Percentiles rank a stretch among this genome's conserved stretches.
phyloP scores from a whole-genome alignment of 345 rosid species.

The Turnera subulata region DNA sequence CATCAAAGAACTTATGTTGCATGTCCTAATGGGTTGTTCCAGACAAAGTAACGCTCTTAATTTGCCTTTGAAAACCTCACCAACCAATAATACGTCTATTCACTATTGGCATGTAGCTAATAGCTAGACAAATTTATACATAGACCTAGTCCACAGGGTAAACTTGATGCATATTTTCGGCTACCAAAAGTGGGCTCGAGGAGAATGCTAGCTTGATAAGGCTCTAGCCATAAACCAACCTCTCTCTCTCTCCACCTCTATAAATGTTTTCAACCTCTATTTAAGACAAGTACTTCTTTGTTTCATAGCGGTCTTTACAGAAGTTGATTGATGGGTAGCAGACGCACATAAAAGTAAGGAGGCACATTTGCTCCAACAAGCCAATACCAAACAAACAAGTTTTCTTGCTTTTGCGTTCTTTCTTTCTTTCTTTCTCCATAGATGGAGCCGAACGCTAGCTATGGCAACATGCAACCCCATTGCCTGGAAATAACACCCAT shows the following conservation, averaged over 20 bases:
- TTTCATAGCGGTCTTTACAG: slow-evolving; percentile 24
- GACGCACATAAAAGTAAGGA: slow-evolving; percentile 3
- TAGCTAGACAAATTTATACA: not conserved
- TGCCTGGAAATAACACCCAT: slow-evolving; percentile 40
- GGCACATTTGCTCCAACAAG: not conserved
- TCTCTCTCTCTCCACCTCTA: not conserved
- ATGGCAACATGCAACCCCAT: slow-evolving; percentile 6
- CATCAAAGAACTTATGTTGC: too few relatives aligned
- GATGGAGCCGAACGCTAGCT: slow-evolving; percentile 31
- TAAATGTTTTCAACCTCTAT: not conserved
- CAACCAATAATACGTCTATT: too few relatives aligned
- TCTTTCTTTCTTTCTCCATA: not conserved
- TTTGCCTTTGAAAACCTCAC: too few relatives aligned
- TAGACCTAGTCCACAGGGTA: not conserved
- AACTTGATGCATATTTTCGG: not conserved
- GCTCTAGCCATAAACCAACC: not conserved
- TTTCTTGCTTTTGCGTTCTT: not conserved
- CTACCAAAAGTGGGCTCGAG: too few relatives aligned
- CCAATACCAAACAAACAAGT: not conserved
- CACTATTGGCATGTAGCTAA: not conserved
- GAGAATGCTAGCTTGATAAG: not conserved
- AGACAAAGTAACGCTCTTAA: too few relatives aligned
- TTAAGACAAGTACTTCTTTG: slow-evolving; percentile 14
- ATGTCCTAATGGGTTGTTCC: too few relatives aligned
- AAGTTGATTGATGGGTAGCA: slow-evolving; percentile 14